Evolutionary conservation across 257 asterid species (phyloP).

Genomic region (Fraxinus cuspidata): DNA sequence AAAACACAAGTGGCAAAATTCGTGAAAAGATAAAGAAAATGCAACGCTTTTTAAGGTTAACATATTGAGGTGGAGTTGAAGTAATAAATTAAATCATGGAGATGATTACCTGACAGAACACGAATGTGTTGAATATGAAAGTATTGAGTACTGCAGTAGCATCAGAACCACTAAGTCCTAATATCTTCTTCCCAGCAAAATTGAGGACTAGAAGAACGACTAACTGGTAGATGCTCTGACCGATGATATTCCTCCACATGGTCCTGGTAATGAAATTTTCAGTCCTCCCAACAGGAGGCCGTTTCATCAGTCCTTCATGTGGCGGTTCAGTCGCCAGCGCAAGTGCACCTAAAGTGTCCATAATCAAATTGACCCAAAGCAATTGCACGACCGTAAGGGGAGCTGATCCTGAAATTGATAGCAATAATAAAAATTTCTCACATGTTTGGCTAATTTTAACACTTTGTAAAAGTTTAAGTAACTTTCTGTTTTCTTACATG

Average conservation of each 20-base stretch:
- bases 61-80: no score
- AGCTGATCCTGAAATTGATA: slow-evolving; percentile 69
- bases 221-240: slow-evolving; percentile 88
- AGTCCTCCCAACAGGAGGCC: slow-evolving; percentile 75
- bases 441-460: background rate
- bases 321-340: slow-evolving; percentile 99
- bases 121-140: slow-evolving; percentile 94
- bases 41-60: no score
- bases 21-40: background rate
- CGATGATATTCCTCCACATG: slow-evolving; percentile 96
- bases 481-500: background rate
- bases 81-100: background rate
- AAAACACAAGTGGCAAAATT: background rate
- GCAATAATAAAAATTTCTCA: background rate
- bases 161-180: slow-evolving; percentile 68
- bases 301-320: slow-evolving; percentile 81
- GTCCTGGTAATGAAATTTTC: slow-evolving; percentile 72
- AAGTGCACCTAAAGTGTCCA: slow-evolving; percentile 98
- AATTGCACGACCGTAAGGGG: slow-evolving; percentile 97
- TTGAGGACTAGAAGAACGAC: slow-evolving; percentile 69
- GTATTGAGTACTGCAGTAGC: slow-evolving; percentile 69
- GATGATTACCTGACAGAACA: slow-evolving; percentile 82
- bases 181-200: slow-evolving; percentile 61
- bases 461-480: background rate
- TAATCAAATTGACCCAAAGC: slow-evolving; percentile 97